A percentile compares a stretch with the other conserved stretches of the same genome.
Evolutionary conservation across 2,329 filamentous ascomycete species (phyloP).

Genomic region (Colletotrichum orbiculare): DNA sequence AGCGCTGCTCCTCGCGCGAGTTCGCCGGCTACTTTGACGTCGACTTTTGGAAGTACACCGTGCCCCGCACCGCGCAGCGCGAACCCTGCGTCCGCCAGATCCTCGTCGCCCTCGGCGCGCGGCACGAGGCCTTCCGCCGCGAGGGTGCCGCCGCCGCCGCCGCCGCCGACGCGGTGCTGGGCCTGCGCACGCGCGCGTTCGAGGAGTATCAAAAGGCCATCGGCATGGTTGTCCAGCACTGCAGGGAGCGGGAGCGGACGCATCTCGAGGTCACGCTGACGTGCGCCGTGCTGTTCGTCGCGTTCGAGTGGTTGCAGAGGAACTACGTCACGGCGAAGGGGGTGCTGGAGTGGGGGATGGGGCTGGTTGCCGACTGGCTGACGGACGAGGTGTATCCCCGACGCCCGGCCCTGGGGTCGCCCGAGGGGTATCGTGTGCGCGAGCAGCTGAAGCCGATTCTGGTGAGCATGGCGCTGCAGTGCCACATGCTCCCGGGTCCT

Average conservation of each 20-base stretch:
- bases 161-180: neutral
- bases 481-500: neutral
- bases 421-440: conserved; percentile 21
- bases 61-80: conserved; percentile 12
- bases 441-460: conserved; percentile 15
- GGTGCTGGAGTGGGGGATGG: conserved; percentile 15
- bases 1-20: conserved; percentile 12
- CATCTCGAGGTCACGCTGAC: conserved; percentile 29
- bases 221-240: conserved; percentile 4
- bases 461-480: conserved; percentile 17
- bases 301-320: conserved; percentile 30
- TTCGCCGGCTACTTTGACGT: conserved; percentile 17
- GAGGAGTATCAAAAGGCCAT: conserved; percentile 20
- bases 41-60: conserved; percentile 25
- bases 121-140: conserved; percentile 15
- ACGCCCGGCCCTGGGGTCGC: conserved; percentile 15
- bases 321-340: conserved; percentile 11
- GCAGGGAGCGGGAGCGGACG: conserved; percentile 3
- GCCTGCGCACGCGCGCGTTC: conserved; percentile 9
- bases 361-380: conserved; percentile 31
- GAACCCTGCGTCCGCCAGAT: conserved; percentile 28
- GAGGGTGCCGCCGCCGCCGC: neutral
- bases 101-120: conserved; percentile 29
- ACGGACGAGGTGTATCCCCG: conserved; percentile 6
- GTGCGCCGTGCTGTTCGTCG: conserved; percentile 24